Evolutionary conservation across 106 monocot genomes (phyloP).

Genomic region (Vanilla planifolia): DNA sequence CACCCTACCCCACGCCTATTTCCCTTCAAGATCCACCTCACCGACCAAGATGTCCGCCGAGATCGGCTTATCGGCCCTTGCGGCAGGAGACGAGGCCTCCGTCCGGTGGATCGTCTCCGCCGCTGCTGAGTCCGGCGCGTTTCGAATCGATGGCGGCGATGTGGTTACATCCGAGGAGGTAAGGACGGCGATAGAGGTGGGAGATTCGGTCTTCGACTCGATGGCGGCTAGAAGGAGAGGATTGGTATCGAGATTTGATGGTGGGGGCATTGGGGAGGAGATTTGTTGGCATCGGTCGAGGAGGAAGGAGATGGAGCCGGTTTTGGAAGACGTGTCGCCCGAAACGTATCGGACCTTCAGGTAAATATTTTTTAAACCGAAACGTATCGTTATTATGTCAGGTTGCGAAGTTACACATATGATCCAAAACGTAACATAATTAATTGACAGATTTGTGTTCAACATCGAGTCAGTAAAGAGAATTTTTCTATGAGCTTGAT

Average conservation of each 20-base stretch:
- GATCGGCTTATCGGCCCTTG: constrained; percentile 21
- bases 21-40: constrained; percentile 7
- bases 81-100: constrained; percentile 20
- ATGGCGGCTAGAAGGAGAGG: background rate
- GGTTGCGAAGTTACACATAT: too few species aligned
- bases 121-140: constrained; percentile 25
- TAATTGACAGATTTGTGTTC: too few species aligned
- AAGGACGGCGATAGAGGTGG: background rate
- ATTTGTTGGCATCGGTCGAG: background rate
- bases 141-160: constrained; percentile 22
- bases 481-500: too few species aligned
- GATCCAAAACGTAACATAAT: too few species aligned
- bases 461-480: too few species aligned
- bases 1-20: constrained; percentile 26
- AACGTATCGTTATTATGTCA: too few species aligned
- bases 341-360: constrained; percentile 1
- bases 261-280: background rate
- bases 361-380: too few species aligned
- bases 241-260: background rate
- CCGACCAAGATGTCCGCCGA: constrained; percentile 3
- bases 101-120: constrained; percentile 19
- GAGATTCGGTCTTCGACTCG: background rate
- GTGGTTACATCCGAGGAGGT: background rate
- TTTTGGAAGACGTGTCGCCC: constrained; percentile 1
- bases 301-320: constrained; percentile 1